Base-by-base conservation (phyloP, 176 grass and related monocot genomes). In the Phoenix roebelenii region DNA sequence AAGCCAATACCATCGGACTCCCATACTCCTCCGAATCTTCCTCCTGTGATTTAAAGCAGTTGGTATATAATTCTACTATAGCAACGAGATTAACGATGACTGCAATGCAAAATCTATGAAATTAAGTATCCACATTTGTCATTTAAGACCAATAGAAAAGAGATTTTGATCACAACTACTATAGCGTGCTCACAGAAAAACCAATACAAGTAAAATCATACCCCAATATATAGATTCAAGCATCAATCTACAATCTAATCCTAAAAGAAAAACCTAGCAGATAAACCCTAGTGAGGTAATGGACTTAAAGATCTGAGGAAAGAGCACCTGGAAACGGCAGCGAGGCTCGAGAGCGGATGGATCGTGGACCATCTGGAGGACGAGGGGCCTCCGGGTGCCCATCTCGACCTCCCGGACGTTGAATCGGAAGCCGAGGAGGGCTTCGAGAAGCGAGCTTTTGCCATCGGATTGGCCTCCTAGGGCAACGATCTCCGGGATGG, bases 351-450 rank as follows among this genome's bases (percentile, higher is more conserved):
- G 85, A 56, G 94, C 82, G 25, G 88, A 71, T 16, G 82, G 82
- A 65, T 99, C 85, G 73, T 93, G 85, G 44, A 93, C 85, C 94
- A 99, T 99, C 82, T 89, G 94, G 64, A 99, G 94, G 10, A 99
- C 82, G 52, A 99, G 94, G 59, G 94, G 94, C 57, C 88, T 72
- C 59, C 88, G 81, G 23, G 94, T 99, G 24, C 94, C 88, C 94
- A 93, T 99, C 82, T 99, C 94, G 18, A 99, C 94, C 79, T 99
- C 88, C n/a, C 85, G 71, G 69, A 93, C 79, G 72, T 99, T 99
- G 79, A 99, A 93, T 58, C 94, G 84, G 72, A 99, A 99, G 52
- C 88, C 94, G 4, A 99, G 85, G 22, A 99, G 85, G 1, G 88
- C 85, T 67, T 99, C 94, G 14, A 99, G 74, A 23, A 93, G 82